Percentiles rank a stretch among this genome's conserved stretches.
These are phyloP conservation scores for Prunus mume DNA, from an alignment of 306 rosid species.

Conservation along the genomic window DNA sequence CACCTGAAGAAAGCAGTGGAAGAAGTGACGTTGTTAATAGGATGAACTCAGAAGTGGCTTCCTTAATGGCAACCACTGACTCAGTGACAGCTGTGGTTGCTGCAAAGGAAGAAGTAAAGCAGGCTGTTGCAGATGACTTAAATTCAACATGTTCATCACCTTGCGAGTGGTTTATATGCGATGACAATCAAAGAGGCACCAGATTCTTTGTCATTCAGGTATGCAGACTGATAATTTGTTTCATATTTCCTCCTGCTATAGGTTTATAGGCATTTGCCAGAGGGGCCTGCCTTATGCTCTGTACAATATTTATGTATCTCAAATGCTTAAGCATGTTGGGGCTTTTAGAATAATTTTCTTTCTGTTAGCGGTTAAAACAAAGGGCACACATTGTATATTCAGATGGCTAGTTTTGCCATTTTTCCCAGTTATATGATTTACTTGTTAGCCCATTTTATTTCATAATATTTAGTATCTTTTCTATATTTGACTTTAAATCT, in stretches of 20 bases:
- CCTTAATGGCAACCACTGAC: conserved; percentile 85
- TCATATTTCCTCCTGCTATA: background rate
- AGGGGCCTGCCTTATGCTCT: background rate
- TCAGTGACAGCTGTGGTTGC: conserved; percentile 95
- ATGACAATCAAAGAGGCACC: conserved; percentile 65
- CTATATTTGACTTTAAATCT: background rate
- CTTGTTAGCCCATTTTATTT: background rate
- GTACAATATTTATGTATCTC: background rate
- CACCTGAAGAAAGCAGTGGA: conserved; percentile 29
- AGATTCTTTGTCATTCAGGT: conserved; percentile 88
- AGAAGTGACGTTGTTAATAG: conserved; percentile 29
- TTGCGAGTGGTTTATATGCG: conserved; percentile 91
- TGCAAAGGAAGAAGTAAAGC: conserved; percentile 95
- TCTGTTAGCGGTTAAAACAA: background rate
- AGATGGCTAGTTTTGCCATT: background rate
- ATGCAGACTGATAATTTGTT: background rate
- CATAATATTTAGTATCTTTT: background rate
- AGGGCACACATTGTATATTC: background rate
- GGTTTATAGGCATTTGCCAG: background rate
- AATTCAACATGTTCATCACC: conserved; percentile 78
- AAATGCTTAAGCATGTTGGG: background rate
- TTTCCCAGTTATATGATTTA: background rate
- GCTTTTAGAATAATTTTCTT: background rate
- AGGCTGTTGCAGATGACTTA: conserved; percentile 91
- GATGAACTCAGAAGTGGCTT: conserved; percentile 62